Evolutionary conservation across 305 asterid genomes (phyloP).

Genomic region (Fraxinus dipetala): DNA sequence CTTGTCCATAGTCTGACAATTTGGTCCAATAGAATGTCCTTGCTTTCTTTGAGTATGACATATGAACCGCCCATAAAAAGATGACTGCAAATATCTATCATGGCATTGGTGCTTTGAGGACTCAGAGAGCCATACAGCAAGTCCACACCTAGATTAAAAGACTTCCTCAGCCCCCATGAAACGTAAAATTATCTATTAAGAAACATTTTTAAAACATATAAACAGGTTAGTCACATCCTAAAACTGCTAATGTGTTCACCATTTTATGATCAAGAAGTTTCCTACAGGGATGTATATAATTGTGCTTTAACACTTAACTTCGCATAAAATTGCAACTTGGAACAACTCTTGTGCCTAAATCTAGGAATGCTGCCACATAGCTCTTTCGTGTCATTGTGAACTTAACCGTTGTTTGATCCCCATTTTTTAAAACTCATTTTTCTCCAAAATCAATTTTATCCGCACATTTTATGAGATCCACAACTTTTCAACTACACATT

Average conservation of each 20-base stretch:
- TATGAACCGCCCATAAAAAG: neutral
- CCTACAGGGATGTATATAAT: neutral
- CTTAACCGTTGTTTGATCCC: neutral
- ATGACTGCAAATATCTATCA: neutral
- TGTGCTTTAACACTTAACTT: neutral
- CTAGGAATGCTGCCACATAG: constrained; percentile 2
- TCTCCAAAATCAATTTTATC: neutral
- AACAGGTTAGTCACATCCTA: neutral
- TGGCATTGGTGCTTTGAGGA: neutral
- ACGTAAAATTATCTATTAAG: neutral
- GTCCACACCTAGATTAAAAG: neutral
- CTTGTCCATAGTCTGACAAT: neutral
- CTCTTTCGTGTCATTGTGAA: neutral
- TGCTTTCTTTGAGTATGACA: neutral
- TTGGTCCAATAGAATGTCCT: neutral
- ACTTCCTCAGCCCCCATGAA: neutral
- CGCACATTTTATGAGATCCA: neutral
- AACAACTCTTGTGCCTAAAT: neutral
- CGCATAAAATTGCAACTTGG: neutral
- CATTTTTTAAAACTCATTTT: neutral
- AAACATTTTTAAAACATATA: neutral
- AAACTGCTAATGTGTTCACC: neutral
- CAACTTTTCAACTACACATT: neutral
- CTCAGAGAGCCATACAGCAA: neutral
- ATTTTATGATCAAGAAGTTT: neutral